Conservation (phyloP, 352 stramenopile species). For the Pythium biforme region DNA sequence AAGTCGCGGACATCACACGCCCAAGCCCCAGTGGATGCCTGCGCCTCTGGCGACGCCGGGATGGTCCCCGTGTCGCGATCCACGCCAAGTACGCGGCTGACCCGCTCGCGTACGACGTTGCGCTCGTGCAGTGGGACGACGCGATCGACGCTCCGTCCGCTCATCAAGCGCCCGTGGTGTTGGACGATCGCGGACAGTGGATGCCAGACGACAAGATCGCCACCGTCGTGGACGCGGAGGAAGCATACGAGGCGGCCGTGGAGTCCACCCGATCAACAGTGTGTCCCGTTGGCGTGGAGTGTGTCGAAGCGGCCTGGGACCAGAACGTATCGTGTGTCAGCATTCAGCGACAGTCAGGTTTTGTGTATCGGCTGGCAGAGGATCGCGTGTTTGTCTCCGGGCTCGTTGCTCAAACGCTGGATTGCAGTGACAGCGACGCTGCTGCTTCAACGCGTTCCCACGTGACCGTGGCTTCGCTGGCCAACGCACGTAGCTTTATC, state of each 20-base stretch:
- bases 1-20: slow-evolving; percentile 8
- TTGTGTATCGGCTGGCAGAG: neutral
- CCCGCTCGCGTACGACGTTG: slow-evolving; percentile 13
- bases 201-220: neutral
- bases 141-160: neutral
- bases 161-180: neutral
- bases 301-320: slow-evolving; percentile 9
- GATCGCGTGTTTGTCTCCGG: slow-evolving; percentile 6
- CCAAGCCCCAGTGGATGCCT: neutral
- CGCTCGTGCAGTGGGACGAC: slow-evolving; percentile 16
- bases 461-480: slow-evolving; percentile 2
- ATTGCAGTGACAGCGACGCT: neutral
- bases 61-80: neutral
- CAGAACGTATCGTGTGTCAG: neutral
- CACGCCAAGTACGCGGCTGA: slow-evolving; percentile 14
- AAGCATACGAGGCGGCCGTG: neutral
- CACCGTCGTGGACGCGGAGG: neutral
- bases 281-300: neutral
- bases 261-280: neutral
- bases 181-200: neutral
- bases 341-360: neutral
- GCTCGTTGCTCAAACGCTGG: neutral
- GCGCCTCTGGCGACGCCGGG: slow-evolving; percentile 4
- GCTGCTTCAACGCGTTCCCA: neutral
- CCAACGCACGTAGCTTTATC: slow-evolving; percentile 20